Percentiles rank a stretch among this genome's conserved stretches.
Conservation (phyloP, 2,329 filamentous ascomycete genomes). For the Colletotrichum liriopes region DNA sequence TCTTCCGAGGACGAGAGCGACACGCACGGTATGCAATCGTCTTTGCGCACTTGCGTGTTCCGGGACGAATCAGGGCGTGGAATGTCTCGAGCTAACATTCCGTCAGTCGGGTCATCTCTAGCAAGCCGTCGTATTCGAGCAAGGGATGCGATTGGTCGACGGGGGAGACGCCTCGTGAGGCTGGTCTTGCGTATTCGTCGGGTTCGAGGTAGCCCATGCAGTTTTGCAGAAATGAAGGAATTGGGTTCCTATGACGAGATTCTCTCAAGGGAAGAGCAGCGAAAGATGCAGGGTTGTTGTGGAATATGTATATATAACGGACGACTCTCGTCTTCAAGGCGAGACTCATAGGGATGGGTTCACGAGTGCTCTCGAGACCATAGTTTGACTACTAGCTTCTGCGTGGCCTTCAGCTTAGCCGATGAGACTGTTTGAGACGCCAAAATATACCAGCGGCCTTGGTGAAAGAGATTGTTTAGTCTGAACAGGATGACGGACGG, state of each 20-base stretch:
- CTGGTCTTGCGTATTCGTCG: slow-evolving; percentile 46
- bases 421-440: background rate
- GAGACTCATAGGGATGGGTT: background rate
- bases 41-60: background rate
- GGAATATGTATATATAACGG: background rate
- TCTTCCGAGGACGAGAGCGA: background rate
- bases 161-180: background rate
- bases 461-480: too few relatives aligned
- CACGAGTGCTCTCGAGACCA: background rate
- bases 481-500: slow-evolving; percentile 50
- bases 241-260: background rate
- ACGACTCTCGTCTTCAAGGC: background rate
- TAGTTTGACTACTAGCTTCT: background rate
- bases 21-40: background rate
- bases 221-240: background rate
- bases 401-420: background rate
- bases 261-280: background rate
- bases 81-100: background rate
- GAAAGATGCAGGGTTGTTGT: too few relatives aligned
- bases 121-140: slow-evolving; percentile 27
- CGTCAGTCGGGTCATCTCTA: slow-evolving; percentile 34
- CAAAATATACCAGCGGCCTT: background rate
- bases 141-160: slow-evolving; percentile 29
- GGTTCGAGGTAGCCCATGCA: background rate
- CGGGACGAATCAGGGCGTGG: background rate